phyloP scores from a whole-genome alignment of 139 green algal genomes.

The Astrephomene gubernaculifera region DNA sequence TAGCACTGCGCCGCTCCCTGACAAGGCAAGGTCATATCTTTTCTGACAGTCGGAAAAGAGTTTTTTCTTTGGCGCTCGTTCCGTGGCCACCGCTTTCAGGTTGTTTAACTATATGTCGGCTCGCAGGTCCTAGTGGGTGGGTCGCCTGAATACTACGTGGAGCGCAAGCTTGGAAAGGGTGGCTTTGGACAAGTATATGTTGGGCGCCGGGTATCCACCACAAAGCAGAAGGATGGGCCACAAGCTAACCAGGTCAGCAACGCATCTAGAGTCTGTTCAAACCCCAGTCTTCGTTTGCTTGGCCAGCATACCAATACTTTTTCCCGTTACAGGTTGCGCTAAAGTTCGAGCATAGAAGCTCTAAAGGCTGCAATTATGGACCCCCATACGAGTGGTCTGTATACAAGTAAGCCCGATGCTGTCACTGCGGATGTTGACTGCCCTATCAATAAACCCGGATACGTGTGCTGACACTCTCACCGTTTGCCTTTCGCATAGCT shows the following conservation, averaged over 20 bases:
- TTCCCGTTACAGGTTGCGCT: slow-evolving; percentile 89
- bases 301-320: not conserved
- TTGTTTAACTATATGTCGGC: too few relatives aligned
- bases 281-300: not conserved
- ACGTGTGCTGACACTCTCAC: not conserved
- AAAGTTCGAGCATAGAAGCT: slow-evolving; percentile 98
- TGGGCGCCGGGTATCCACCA: slow-evolving; percentile 71
- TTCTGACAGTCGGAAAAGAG: too few relatives aligned
- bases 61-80: not conserved
- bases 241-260: slow-evolving; percentile 81
- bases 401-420: slow-evolving; percentile 82
- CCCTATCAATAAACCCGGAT: not conserved
- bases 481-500: slow-evolving; percentile 57
- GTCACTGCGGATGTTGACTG: not conserved
- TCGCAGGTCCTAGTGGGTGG: slow-evolving; percentile 85
- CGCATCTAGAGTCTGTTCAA: not conserved
- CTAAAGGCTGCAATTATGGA: slow-evolving; percentile 98
- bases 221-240: slow-evolving; percentile 79
- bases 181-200: slow-evolving; percentile 96
- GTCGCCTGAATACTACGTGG: slow-evolving; percentile 90
- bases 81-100: too few relatives aligned
- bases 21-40: slow-evolving; percentile 76
- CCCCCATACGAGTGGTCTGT: slow-evolving; percentile 99
- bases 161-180: slow-evolving; percentile 94
- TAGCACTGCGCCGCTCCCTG: slow-evolving; percentile 72